Percentiles rank a stretch among this genome's conserved stretches.
Conservation (phyloP, 176 grass and related monocot species). For the Rhynchospora tenuis region DNA sequence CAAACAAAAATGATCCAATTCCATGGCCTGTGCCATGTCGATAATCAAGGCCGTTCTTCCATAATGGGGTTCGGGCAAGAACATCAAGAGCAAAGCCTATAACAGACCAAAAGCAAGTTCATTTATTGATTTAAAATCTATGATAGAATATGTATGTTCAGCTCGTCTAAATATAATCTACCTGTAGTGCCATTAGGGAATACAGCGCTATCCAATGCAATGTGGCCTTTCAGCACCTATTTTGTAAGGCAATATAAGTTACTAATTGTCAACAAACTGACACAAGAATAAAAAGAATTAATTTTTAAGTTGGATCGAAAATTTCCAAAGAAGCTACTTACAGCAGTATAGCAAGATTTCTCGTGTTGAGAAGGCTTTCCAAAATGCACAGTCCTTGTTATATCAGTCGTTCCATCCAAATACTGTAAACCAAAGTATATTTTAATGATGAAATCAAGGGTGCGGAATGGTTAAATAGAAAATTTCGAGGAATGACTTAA, state of each 20-base stretch:
- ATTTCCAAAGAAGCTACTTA: constrained; percentile 28
- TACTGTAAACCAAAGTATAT: constrained; percentile 44
- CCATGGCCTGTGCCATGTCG: constrained; percentile 97
- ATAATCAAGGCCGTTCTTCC: constrained; percentile 92
- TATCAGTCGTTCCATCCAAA: constrained; percentile 96
- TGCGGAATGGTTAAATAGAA: constrained; percentile 19
- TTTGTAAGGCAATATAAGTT: constrained; percentile 19
- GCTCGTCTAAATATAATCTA: constrained; percentile 23
- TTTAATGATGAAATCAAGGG: constrained; percentile 22
- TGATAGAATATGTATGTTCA: background rate
- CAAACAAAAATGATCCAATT: constrained; percentile 90
- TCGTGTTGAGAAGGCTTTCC: constrained; percentile 92
- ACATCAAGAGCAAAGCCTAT: constrained; percentile 93
- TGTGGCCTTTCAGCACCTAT: constrained; percentile 89
- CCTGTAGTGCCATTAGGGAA: constrained; percentile 98
- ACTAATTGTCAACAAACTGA: background rate
- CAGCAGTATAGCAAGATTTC: constrained; percentile 93
- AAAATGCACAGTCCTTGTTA: constrained; percentile 98
- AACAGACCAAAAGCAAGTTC: background rate
- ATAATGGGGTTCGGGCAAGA: constrained; percentile 69
- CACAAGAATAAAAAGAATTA: background rate
- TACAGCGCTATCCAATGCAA: constrained; percentile 55
- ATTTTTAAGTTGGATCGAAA: background rate
- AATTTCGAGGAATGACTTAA: constrained; percentile 24
- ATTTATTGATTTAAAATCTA: background rate